Percentiles rank a stretch among this genome's conserved stretches.
Conservation (phyloP, 352 stramenopile genomes). For the Phytopythium helicoides region DNA sequence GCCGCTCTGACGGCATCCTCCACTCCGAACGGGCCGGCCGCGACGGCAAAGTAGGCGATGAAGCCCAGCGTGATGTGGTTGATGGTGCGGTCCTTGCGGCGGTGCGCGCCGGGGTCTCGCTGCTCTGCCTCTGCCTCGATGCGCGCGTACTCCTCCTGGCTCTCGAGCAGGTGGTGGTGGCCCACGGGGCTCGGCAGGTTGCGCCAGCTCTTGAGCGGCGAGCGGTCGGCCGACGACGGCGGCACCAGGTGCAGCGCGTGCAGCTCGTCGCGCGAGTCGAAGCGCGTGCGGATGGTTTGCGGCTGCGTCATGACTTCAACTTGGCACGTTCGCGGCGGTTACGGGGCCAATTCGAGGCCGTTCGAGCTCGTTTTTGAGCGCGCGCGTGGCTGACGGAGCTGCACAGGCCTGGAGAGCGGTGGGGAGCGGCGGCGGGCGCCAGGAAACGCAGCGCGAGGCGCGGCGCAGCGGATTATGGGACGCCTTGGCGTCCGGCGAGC, state of each 20-base stretch:
- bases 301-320: slow-evolving; percentile 9
- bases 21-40: slow-evolving; percentile 72
- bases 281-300: slow-evolving; percentile 50
- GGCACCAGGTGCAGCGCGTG: slow-evolving; percentile 55
- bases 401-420: no score
- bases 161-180: slow-evolving; percentile 48
- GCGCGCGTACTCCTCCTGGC: slow-evolving; percentile 39
- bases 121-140: slow-evolving; percentile 25
- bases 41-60: slow-evolving; percentile 84
- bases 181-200: slow-evolving; percentile 56
- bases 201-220: slow-evolving; percentile 71
- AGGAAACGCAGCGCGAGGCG: background rate
- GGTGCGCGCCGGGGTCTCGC: slow-evolving; percentile 16
- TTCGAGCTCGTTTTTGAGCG: no score
- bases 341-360: no score
- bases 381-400: no score
- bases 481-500: no score
- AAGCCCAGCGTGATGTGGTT: slow-evolving; percentile 82
- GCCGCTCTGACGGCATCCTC: slow-evolving; percentile 75
- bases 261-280: slow-evolving; percentile 60
- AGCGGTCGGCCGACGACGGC: slow-evolving; percentile 71
- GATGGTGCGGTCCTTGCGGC: slow-evolving; percentile 61
- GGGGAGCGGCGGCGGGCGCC: background rate
- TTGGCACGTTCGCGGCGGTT: no score
- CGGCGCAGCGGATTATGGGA: background rate